Evolutionary conservation across 208 protist species (phyloP), one percentile per base, ranked within the genome.

Genomic region (Wallacemonas sp.): DNA sequence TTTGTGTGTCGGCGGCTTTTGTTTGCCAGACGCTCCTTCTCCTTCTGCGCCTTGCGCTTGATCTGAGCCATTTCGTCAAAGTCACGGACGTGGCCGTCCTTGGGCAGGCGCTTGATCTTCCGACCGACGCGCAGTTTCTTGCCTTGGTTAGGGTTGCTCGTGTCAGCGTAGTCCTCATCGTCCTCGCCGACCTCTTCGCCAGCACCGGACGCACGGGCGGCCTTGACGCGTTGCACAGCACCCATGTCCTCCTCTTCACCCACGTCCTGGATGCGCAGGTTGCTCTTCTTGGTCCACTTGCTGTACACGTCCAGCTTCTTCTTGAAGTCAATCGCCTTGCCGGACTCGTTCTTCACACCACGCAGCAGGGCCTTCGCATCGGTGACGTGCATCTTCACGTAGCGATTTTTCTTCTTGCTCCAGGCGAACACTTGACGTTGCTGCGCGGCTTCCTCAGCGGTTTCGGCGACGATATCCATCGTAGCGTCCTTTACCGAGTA

Each of bases 381-480:
- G 63, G 79, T 90, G 3, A 95, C 85, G 77, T 94, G 74, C 87
- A 95, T 95, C 53, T 90, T 80, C 2, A 95, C 82, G 77, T 94
- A 97, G 46, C 91, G 89, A 61, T 88, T 97, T 78, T 94, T 96
- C 79, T 95, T 96, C 66, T 94, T 95, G 71, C 82, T 96, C 91
- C 93, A 97, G 29, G 89, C 87, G 63, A 84, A 97, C 24, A 97
- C 93, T 54, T 85, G 67, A 13, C 93, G 83, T 71, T 96, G 90
- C 73, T 90, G 83, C 33, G 81, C 79, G 29, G 82, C 87, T 30
- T 93, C 89, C 63, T 89, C 76, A 17, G 83, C 85, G 15, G 83
- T 93, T 48, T 97, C 90, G 1, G 92, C 87, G n/a, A 66, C 70
- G 8, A 97, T 86, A 48, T 95, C 92, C 67, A 97, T 72, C 27